Evolutionary conservation across 148 eudicot genomes (phyloP).

Genomic region (Fallopia convolvulus): DNA sequence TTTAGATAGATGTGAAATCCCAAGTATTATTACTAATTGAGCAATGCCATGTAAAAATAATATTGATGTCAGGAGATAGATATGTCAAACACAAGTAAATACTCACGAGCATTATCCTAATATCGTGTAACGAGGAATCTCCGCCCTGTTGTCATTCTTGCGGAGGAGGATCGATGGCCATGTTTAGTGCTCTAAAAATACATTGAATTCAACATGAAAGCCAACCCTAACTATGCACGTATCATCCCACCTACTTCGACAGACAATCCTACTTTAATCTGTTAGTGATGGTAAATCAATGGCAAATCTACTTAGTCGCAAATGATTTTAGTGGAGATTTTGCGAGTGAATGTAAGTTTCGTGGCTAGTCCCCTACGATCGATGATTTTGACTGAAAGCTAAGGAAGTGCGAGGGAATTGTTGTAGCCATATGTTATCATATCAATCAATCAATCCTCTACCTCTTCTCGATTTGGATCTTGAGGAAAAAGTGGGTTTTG

Average conservation of each 20-base stretch:
- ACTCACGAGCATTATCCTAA: too few species aligned
- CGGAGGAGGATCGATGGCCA: background rate
- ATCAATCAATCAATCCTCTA: too few species aligned
- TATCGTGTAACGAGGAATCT: too few species aligned
- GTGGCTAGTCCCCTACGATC: background rate
- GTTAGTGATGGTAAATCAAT: background rate
- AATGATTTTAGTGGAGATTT: background rate
- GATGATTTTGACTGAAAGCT: background rate
- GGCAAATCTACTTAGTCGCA: background rate
- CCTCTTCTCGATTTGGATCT: too few species aligned
- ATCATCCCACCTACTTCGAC: slow-evolving; percentile 2
- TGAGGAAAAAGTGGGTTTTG: background rate
- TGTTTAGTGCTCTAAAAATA: background rate
- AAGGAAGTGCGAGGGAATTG: background rate
- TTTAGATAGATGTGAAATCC: too few species aligned
- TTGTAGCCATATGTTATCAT: too few species aligned
- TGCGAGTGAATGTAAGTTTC: background rate
- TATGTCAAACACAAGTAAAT: too few species aligned
- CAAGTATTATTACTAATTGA: too few species aligned
- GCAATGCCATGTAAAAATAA: too few species aligned
- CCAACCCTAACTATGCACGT: slow-evolving; percentile 3
- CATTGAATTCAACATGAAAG: background rate
- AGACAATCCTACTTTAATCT: background rate
- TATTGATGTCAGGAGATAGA: too few species aligned
- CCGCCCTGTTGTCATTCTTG: too few species aligned